Conservation (phyloP, 768 basidiomycete species). For the Suillus luteus region DNA sequence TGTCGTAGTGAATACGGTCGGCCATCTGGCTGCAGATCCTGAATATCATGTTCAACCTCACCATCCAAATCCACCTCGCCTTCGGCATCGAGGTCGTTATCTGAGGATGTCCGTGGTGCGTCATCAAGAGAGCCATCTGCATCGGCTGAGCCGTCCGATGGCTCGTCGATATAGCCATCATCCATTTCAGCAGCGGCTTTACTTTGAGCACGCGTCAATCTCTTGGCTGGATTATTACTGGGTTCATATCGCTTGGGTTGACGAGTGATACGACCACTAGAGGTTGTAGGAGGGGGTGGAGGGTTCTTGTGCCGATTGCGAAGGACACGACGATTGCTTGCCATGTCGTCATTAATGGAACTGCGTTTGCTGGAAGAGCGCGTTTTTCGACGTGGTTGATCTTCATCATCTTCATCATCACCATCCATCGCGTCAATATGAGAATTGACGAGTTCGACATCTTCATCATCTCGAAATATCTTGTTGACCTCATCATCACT, state of each 20-base stretch:
- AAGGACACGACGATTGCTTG: constrained; percentile 35
- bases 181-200: constrained; percentile 42
- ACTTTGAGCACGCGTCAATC: constrained; percentile 29
- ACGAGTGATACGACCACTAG: constrained; percentile 28
- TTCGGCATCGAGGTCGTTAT: constrained; percentile 37
- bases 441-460: constrained; percentile 22
- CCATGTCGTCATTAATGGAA: constrained; percentile 10
- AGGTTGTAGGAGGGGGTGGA: constrained; percentile 19
- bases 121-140: constrained; percentile 64
- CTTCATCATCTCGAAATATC: constrained; percentile 15
- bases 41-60: constrained; percentile 41
- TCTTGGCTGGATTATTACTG: constrained; percentile 9
- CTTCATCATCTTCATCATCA: constrained; percentile 37
- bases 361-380: constrained; percentile 25
- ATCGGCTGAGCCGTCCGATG: constrained; percentile 52
- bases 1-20: constrained; percentile 61
- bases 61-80: constrained; percentile 42
- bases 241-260: constrained; percentile 20
- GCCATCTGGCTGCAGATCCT: constrained; percentile 40
- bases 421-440: constrained; percentile 23
- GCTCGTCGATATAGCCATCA: constrained; percentile 51
- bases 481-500: constrained; percentile 43
- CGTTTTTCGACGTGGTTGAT: constrained; percentile 21
- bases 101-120: constrained; percentile 43
- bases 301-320: constrained; percentile 43